Percentiles rank a stretch among this genome's conserved stretches.
Conservation (phyloP, 2,329 filamentous ascomycete genomes). For the Drechslerella dactyloides region DNA sequence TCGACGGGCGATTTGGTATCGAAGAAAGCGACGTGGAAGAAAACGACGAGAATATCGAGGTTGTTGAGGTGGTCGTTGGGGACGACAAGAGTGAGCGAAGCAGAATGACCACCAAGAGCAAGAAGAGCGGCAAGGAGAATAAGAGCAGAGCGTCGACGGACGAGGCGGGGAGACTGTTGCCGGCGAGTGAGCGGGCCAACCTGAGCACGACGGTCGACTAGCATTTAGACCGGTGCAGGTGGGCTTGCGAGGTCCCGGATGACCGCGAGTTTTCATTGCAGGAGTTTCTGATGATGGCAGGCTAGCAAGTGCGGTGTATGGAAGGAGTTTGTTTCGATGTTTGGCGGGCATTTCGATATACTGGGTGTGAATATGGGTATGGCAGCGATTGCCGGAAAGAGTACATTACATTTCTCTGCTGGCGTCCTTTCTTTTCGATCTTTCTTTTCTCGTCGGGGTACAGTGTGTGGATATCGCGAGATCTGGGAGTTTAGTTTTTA, state of each 20-base stretch:
- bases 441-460: conserved; percentile 4
- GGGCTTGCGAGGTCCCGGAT: conserved; percentile 8
- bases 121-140: conserved; percentile 2
- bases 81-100: background rate
- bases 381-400: background rate
- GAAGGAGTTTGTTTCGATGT: background rate
- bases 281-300: conserved; percentile 6
- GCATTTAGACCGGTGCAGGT: conserved; percentile 10
- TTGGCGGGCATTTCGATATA: background rate
- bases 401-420: background rate
- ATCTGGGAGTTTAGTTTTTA: background rate
- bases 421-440: background rate
- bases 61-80: background rate
- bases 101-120: conserved; percentile 15
- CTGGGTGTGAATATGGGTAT: background rate
- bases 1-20: conserved; percentile 36
- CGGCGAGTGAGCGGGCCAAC: conserved; percentile 36
- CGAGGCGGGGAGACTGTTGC: conserved; percentile 30
- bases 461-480: background rate
- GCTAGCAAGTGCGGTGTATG: background rate
- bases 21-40: conserved; percentile 32
- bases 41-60: conserved; percentile 10
- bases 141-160: conserved; percentile 11
- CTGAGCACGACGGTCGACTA: conserved; percentile 40
- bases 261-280: conserved; percentile 23